A percentile compares a stretch with the other conserved stretches of the same genome.
phyloP scores from a whole-genome alignment of 352 stramenopile genomes.

The Saprolegnia parasitica region DNA sequence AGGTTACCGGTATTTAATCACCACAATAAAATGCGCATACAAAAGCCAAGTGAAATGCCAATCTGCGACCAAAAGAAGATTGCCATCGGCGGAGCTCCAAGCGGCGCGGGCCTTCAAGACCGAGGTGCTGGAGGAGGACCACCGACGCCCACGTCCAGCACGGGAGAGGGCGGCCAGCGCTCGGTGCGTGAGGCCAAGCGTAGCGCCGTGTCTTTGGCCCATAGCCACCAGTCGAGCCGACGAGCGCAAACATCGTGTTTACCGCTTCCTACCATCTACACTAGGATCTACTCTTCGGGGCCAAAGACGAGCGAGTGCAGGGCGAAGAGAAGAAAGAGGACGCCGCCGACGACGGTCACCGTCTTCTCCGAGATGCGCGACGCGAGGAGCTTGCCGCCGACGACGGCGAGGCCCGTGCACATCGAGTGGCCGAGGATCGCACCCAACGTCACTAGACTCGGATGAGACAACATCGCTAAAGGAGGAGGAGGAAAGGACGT shows the following conservation, averaged over 20 bases:
- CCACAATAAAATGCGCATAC: not conserved
- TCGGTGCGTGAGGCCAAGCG: too few relatives aligned
- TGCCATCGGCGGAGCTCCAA: not conserved
- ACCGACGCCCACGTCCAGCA: too few relatives aligned
- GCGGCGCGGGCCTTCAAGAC: too few relatives aligned
- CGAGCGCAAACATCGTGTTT: not conserved
- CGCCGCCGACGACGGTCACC: constrained; percentile 93
- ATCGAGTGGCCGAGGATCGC: constrained; percentile 96
- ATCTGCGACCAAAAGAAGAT: not conserved
- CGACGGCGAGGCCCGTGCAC: constrained; percentile 96
- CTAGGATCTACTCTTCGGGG: constrained; percentile 33
- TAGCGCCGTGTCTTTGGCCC: too few relatives aligned
- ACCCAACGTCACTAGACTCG: constrained; percentile 87
- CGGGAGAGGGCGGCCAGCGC: too few relatives aligned
- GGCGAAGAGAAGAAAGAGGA: constrained; percentile 97
- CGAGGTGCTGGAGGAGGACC: too few relatives aligned
- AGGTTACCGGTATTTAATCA: not conserved
- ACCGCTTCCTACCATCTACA: not conserved
- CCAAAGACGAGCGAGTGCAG: constrained; percentile 94
- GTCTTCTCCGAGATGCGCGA: constrained; percentile 96
- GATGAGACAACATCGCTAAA: constrained; percentile 41
- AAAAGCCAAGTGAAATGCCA: not conserved
- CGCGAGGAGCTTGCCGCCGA: constrained; percentile 97
- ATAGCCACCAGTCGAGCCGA: too few relatives aligned
- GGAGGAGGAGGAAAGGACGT: not conserved